phyloP scores from a whole-genome alignment of 1,139 yeast species.

The Blastobotrys persicus region DNA sequence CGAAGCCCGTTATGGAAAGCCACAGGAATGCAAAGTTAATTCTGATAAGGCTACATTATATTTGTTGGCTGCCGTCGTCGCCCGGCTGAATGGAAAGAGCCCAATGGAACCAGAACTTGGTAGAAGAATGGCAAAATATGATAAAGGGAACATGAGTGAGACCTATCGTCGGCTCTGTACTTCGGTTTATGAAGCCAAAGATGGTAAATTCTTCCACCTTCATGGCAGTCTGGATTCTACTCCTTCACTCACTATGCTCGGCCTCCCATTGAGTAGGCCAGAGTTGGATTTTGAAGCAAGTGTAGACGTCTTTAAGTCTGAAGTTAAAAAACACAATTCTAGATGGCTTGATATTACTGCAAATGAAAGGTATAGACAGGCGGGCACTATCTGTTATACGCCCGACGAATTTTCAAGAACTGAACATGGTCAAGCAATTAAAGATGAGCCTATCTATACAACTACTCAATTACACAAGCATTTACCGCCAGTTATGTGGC shows the following conservation, averaged over 20 bases:
- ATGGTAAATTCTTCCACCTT: conserved; percentile 10
- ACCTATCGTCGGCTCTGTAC: conserved; percentile 8
- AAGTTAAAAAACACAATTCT: conserved; percentile 7
- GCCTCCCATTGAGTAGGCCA: conserved; percentile 6
- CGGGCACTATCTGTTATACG: conserved; percentile 11
- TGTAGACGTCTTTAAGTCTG: neutral
- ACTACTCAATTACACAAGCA: conserved; percentile 1
- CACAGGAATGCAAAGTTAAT: conserved; percentile 7
- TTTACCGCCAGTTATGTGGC: conserved; percentile 9
- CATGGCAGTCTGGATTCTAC: conserved; percentile 12
- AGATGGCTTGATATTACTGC: conserved; percentile 12
- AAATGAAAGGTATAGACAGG: conserved; percentile 10
- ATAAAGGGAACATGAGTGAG: conserved; percentile 8
- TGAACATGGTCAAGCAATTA: conserved; percentile 9
- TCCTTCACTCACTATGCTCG: conserved; percentile 10
- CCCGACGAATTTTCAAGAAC: conserved; percentile 10
- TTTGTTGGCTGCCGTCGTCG: conserved; percentile 7
- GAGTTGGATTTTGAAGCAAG: conserved; percentile 2
- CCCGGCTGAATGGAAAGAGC: neutral
- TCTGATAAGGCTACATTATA: conserved; percentile 8
- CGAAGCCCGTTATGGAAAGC: conserved; percentile 1
- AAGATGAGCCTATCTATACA: conserved; percentile 9
- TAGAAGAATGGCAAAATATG: neutral
- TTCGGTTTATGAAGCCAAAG: conserved; percentile 6
- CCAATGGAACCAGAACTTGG: neutral